phyloP scores from a whole-genome alignment of 805 yeast genomes.

The Candida tammaniensis region DNA sequence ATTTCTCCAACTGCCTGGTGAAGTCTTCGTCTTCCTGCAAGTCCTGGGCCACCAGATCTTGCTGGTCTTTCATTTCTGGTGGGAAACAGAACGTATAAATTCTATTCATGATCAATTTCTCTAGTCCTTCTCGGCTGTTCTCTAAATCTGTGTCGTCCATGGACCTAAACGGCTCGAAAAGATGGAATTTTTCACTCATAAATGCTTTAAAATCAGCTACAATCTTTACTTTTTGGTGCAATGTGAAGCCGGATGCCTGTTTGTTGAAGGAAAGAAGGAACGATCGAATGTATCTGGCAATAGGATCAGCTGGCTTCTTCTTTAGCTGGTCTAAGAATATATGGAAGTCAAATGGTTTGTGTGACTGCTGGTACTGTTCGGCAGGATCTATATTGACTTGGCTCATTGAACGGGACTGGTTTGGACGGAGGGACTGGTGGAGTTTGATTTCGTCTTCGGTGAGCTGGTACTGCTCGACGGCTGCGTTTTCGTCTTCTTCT shows the following conservation, averaged over 20 bases:
- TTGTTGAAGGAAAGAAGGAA: constrained; percentile 75
- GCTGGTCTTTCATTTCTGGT: constrained; percentile 53
- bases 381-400: constrained; percentile 22
- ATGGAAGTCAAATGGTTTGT: constrained; percentile 76
- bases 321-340: constrained; percentile 69
- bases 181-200: constrained; percentile 58
- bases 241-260: constrained; percentile 56
- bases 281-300: constrained; percentile 80
- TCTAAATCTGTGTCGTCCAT: constrained; percentile 56
- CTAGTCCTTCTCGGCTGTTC: constrained; percentile 87
- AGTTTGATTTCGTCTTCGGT: constrained; percentile 12
- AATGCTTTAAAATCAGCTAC: constrained; percentile 74
- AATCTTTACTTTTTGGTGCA: constrained; percentile 74
- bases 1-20: constrained; percentile 53
- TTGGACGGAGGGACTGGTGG: neutral
- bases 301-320: constrained; percentile 78
- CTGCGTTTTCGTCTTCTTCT: constrained; percentile 10
- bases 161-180: constrained; percentile 70
- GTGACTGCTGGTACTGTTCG: constrained; percentile 41
- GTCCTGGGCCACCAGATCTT: constrained; percentile 53
- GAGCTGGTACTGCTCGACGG: constrained; percentile 20
- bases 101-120: constrained; percentile 87
- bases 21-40: constrained; percentile 56
- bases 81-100: constrained; percentile 76
- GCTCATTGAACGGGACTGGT: constrained; percentile 9